Evolutionary conservation across 1,139 yeast genomes (phyloP), one percentile per base, ranked within the genome.

Genomic region (Yamadazyma epiphylla): DNA sequence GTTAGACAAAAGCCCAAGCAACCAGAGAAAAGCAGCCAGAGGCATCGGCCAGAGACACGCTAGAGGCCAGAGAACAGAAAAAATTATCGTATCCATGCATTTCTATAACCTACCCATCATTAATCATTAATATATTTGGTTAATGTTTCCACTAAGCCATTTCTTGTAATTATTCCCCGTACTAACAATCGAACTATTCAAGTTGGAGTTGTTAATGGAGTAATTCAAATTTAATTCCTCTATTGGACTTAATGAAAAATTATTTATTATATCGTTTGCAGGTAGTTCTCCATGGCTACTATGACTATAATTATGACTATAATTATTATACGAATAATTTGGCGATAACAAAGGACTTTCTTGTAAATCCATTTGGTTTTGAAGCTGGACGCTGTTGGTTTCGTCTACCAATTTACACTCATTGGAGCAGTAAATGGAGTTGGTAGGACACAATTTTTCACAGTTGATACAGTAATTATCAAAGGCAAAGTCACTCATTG

Each of bases 401-500:
- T 59, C 67, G 49, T 80, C 87, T 28, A 54, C 48, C 17, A 46
- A 41, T 51, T 66, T 71, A 49, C 88, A 80, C 22, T 58, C 61
- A 10, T 71, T 75, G 4, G 81, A 75, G 53, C 88, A 80, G 60
- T 80, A 80, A 26, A 76, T 68, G 15, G 70, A 58, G 42, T 63
- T 68, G 15, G 64, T 61, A 8, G 62, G 48, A 46, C 84, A 77
- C 40, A 77, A 60, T 54, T 74, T 71, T 44, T 78, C 85, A 55
- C 86, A 79, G 31, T 75, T 74, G 31, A 77, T 64, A 53, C 86
- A 79, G 57, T 73, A 79, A 53, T 78, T 81, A 55, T 78, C 75
- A 54, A 79, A 79, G 12, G 45, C 45, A 21, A 43, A 42, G 17
- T 43, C 47, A n/a, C 42, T 26, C 47, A 43, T 43, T 19, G 3